These are phyloP conservation scores for Aureobasidium zeae DNA, from an alignment of 2,329 filamentous ascomycete genomes.

Conservation along the genomic window DNA sequence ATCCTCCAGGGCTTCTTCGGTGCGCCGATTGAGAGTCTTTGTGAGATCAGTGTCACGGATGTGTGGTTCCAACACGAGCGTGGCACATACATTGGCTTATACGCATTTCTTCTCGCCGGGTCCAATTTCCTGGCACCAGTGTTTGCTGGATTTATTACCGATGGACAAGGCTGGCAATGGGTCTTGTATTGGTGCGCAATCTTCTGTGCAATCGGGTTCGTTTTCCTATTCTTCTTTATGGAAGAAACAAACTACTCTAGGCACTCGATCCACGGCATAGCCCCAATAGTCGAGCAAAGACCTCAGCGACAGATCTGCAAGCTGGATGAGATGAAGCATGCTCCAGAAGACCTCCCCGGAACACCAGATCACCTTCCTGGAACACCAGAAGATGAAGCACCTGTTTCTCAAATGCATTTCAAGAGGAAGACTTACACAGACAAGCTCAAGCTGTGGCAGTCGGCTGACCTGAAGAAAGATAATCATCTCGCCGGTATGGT, in stretches of 20 bases:
- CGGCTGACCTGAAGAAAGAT: slow-evolving; percentile 25
- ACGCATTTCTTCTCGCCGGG: slow-evolving; percentile 32
- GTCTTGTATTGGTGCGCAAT: slow-evolving; percentile 44
- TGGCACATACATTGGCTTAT: slow-evolving; percentile 24
- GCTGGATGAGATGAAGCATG: neutral
- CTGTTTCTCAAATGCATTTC: neutral
- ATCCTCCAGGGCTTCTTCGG: slow-evolving; percentile 41
- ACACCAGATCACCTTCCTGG: neutral
- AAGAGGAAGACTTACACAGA: slow-evolving; percentile 27
- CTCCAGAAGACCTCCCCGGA: neutral
- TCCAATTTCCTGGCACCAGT: slow-evolving; percentile 40
- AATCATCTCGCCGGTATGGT: slow-evolving; percentile 26
- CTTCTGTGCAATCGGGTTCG: slow-evolving; percentile 38
- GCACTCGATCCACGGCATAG: neutral
- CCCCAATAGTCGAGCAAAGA: no score
- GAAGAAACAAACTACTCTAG: slow-evolving; percentile 49
- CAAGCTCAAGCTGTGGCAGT: slow-evolving; percentile 28
- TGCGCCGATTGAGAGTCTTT: slow-evolving; percentile 42
- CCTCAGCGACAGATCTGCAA: no score
- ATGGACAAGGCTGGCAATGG: slow-evolving; percentile 30
- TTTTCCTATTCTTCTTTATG: slow-evolving; percentile 50
- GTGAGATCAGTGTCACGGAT: slow-evolving; percentile 28
- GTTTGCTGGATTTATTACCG: slow-evolving; percentile 42
- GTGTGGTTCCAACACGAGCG: slow-evolving; percentile 26
- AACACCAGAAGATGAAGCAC: neutral